phyloP scores from a whole-genome alignment of 257 asterid genomes.

The Fraxinus anomala region DNA sequence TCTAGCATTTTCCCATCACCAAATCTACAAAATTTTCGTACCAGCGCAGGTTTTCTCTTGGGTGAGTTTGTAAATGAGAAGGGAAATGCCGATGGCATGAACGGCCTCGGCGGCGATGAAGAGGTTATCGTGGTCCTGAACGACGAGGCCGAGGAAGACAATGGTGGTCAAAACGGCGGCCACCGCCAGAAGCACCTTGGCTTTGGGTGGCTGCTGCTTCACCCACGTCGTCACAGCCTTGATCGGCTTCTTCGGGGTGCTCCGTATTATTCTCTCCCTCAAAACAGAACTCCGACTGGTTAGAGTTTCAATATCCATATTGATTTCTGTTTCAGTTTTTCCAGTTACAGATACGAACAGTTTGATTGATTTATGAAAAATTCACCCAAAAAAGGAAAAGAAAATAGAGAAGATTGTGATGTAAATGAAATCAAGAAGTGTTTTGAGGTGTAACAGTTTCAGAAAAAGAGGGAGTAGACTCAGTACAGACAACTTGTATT shows the following conservation, averaged over 20 bases:
- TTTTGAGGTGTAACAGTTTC: neutral
- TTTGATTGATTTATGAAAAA: neutral
- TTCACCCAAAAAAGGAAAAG: neutral
- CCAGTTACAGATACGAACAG: neutral
- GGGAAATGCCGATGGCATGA: constrained; percentile 37
- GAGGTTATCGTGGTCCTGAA: constrained; percentile 33
- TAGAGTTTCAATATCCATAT: constrained; percentile 14
- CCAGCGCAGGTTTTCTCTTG: constrained; percentile 39
- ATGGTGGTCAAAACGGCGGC: constrained; percentile 12
- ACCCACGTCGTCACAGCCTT: constrained; percentile 28
- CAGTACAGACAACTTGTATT: neutral
- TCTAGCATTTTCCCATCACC: neutral
- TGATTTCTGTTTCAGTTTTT: neutral
- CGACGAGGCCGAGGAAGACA: constrained; percentile 30
- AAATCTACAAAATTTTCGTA: constrained; percentile 9
- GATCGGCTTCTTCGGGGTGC: constrained; percentile 30
- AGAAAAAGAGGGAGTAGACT: neutral
- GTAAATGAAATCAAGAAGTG: neutral
- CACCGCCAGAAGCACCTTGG: constrained; percentile 26
- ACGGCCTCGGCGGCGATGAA: constrained; percentile 39
- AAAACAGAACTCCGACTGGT: constrained; percentile 14
- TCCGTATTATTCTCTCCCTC: constrained; percentile 17
- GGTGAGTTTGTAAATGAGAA: constrained; percentile 35
- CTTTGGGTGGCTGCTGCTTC: constrained; percentile 35
- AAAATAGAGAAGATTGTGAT: neutral